Evolutionary conservation across 2,329 filamentous ascomycete genomes (phyloP), one percentile per base, ranked within the genome.

Genomic region (Juglanconis juglandina): DNA sequence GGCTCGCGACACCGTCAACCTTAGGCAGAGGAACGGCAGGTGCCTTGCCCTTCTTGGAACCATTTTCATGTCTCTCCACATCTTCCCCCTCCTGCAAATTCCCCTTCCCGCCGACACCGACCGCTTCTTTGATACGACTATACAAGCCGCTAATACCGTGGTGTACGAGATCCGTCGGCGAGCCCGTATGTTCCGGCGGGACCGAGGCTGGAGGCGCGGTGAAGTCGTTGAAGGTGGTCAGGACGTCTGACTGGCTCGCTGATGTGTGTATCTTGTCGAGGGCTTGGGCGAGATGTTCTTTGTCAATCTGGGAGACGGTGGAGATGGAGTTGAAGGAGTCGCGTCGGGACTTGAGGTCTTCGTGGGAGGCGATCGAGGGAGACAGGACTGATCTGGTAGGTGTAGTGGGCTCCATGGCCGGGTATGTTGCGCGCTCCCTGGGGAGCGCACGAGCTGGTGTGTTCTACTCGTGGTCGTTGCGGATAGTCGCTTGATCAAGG

Each of bases 161-260:
- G 64, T 95, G 91, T 30, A 95, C 86, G 46, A 89, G 75, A 61
- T 96, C 92, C 33, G 87, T 85, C 0, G 88, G 81, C 42, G 91
- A 79, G 8, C 84, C 84, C 71, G 91, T 92, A 61, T 80, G 85
- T 67, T 96, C 92, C 32, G 80, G 75, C 13, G 79, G 75, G 1
- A 84, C 76, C 1, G 83, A 79, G 2, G 81, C 77, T 0, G 90
- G 87, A 5, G 88, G 87, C 1, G 88, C 83, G 1, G 89, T 90
- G 69, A 96, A 93, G 70, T 97, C 93, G 75, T 96, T 96, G 76
- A 98, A 98, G 8, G 92, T 96, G 2, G 94, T 98, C 52, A 98
- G 81, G 39, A 87, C 85, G 64, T 90, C 89, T 39, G 90, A 90
- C 71, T 91, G 90, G 69, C 90, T 96, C n/a, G 93, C 92, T 5